Evolutionary conservation across 192 early-diverging fungal genomes (phyloP), one percentile per base, ranked within the genome.

Genomic region (Geranomyces michiganensis): DNA sequence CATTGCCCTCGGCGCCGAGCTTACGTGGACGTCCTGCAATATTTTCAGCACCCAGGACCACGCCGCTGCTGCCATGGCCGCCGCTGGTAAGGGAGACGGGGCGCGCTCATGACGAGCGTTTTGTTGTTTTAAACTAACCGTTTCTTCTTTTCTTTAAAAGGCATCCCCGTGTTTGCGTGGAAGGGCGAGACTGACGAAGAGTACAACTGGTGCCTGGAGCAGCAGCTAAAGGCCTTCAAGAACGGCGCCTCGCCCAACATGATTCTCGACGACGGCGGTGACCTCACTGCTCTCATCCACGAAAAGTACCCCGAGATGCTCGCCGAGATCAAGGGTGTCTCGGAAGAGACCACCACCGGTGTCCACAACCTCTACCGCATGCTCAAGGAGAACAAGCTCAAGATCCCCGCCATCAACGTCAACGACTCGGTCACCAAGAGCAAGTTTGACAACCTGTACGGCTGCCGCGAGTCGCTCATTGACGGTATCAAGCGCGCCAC

Each of bases 401-500:
- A 96, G 90, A 88, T 99, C 72, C 95, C 96, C 61, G 93, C 96
- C 82, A 99, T 99, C 89, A 97, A 99, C 87, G 95, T 99, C 86
- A 99, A 99, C 91, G 94, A 97, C 90, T 97, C 95, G 30, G 96
- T 98, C 78, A 95, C 96, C 83, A 98, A 98, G 91, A 93, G 91
- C 87, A 98, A 98, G 91, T 98, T 98, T 79, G 96, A 98, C 87
- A 98, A 98, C 91, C 80, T 98, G 78, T 98, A 99, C 88, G 96
- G 96, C 74, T 99, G 96, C 92, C 93, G 96, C 80, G 96, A 98
- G 89, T 96, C 95, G 41, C 88, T 98, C 75, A 92, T 98, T 70
- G 96, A 98, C 85, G 96, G 96, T 78, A 98, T 96, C 90, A 98
- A 97, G 96, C 91, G 96, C 80, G 96, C 96, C 78, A 98, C 96